phyloP scores from a whole-genome alignment of 2,329 filamentous ascomycete species.

The Paramyrothecium sp. region DNA sequence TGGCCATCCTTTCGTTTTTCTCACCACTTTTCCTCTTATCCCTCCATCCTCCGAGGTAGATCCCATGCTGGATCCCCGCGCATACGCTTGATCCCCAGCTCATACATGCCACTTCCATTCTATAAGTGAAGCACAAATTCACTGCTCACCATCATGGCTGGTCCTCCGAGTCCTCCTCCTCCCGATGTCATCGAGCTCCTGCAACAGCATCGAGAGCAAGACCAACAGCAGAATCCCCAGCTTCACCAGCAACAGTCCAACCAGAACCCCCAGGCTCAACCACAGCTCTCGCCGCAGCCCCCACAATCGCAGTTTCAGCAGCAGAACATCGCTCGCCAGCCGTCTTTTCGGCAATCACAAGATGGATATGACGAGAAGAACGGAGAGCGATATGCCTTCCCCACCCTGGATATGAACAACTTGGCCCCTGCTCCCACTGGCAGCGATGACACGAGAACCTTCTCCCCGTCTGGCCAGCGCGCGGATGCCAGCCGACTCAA shows the following conservation, averaged over 20 bases:
- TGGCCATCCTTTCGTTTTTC: neutral
- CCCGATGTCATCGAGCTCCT: neutral
- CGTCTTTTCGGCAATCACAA: neutral
- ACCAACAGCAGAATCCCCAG: neutral
- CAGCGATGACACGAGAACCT: conserved; percentile 14
- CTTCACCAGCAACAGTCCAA: neutral
- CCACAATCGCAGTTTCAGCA: neutral
- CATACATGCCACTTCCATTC: too few relatives aligned
- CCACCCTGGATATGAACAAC: conserved; percentile 24
- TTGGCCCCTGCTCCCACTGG: conserved; percentile 12
- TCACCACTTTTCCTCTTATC: neutral
- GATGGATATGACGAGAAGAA: conserved; percentile 16
- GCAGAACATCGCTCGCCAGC: neutral
- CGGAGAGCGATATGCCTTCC: conserved; percentile 1
- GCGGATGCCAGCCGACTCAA: conserved; percentile 37
- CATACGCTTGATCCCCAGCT: neutral
- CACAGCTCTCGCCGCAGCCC: neutral
- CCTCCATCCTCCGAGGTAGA: neutral
- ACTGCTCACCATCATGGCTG: neutral
- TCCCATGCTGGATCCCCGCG: neutral
- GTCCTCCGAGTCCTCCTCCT: neutral
- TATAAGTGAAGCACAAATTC: too few relatives aligned
- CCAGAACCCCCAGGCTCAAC: neutral
- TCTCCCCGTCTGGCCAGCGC: conserved; percentile 24
- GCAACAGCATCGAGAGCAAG: neutral